Evolutionary conservation across 495 filamentous ascomycete genomes (phyloP), one percentile per base, ranked within the genome.

Genomic region (Oleoguttula mirabilis): DNA sequence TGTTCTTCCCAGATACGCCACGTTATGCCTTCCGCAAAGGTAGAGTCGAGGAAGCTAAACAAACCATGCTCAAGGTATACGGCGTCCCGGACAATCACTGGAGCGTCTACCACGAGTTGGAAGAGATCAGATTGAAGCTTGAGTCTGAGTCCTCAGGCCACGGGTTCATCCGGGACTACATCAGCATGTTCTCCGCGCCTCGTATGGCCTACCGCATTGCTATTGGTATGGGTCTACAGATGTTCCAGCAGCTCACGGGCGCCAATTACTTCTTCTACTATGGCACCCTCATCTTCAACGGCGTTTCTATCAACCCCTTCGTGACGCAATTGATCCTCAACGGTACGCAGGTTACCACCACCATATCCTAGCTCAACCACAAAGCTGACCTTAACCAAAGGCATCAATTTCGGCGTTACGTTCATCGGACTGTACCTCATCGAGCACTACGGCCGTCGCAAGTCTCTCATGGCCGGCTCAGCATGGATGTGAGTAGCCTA

Each of bases 201-300:
- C 68, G 75, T 45, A 85, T 86, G 80, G 56, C 77, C 24, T 79
- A 84, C 63, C 74, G 84, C 42, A 79, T 76, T 1, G 19, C 75
- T 15, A 67, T 88, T 1, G 84, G 81, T 21, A 71, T 86, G 24
- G 61, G 68, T 22, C 66, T 90, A 5, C 82, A 87, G 60, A 73
- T 76, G 8, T 68, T 81, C 22, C 80, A 85, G 25, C 25, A 28
- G 45, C 52, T 74, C 2, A 74, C 70, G 0, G 71, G 69, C 1
- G 72, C 71, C 22, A 72, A 72, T 45, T 76, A 70, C 62, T 75
- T 72, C 61, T 75, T 76, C 55, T 61, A 63, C 43, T 63, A 63
- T 40, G 61, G 61, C 3, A 60, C 58, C 3, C 54, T 49, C 3
- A 52, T 64, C 28, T 64, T 64, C 21, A 51, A 47, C 17, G 59